Base-by-base conservation (phyloP, 768 basidiomycete genomes). In the Pisolithus orientalis region DNA sequence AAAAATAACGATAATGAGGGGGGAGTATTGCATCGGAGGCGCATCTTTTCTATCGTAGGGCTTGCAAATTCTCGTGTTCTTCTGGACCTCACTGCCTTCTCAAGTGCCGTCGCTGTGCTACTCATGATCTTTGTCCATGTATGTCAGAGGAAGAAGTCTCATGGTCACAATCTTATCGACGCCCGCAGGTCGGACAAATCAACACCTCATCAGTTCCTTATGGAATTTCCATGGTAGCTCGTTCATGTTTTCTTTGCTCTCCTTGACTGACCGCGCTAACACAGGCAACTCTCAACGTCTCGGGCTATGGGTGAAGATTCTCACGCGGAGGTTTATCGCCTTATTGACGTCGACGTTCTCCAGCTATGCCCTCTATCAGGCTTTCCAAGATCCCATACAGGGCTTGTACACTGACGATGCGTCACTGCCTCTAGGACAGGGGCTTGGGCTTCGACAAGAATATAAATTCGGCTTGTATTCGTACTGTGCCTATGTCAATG, bases 381-480 rank as follows among this genome's bases (percentile, higher is more conserved):
- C 80, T 9, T 70, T 81, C 50, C 61, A 71, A 34, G 85, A 86
- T 65, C 79, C 80, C 6, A 81, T 85, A 46, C 63, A 72, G 39
- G 79, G 76, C 25, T 72, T 92, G 11, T 88, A 88, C 66, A 80
- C 86, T n/a, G 64, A 62, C 44, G 84, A 90, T 64, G 72, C 80
- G 24, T 79, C 80, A 32, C 75, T 78, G 40, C 82, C 87, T 4
- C 78, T 91, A 2, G 75, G 74, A 45, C 62, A 68, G 45, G 61
- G 72, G 44, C 70, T 72, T 13, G 90, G 90, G 17, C 69, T 91
- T 52, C 80, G 89, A 59, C 78, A 83, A 64, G 67, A 75, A 53
- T 92, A 92, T 70, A 72, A 81, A 53, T 91, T 85, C 57, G 90
- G 90, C n/a, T 72, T 92, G 25, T 92, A 91, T 70, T 80, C 82